A percentile compares a stretch with the other conserved stretches of the same genome.
Conservation (phyloP, 306 rosid genomes). For the Begonia loranthoides region DNA sequence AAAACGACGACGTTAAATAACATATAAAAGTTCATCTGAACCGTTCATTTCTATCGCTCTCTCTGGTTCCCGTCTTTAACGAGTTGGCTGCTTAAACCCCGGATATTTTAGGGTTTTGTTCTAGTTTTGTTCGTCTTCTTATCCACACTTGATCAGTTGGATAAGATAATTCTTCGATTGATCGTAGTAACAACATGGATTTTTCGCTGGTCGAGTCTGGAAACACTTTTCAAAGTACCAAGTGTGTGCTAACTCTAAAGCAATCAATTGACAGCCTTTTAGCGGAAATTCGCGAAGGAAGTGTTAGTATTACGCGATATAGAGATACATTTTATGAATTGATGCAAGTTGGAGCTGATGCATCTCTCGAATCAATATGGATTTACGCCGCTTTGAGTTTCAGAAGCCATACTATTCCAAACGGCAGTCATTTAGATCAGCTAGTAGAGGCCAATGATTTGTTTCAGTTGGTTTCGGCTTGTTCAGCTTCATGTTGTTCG, state of each 20-base stretch:
- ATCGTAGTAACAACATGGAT: slow-evolving; percentile 11
- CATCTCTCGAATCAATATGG: slow-evolving; percentile 66
- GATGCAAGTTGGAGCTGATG: slow-evolving; percentile 44
- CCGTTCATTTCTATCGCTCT: not conserved
- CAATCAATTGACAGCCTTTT: slow-evolving; percentile 31
- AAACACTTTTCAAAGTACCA: slow-evolving; percentile 19
- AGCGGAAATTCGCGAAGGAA: slow-evolving; percentile 25
- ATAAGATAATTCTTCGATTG: not conserved
- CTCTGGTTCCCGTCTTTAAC: too few species aligned
- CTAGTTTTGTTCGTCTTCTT: not conserved
- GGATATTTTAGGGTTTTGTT: not conserved
- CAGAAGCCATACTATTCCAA: slow-evolving; percentile 14
- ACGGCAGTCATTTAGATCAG: slow-evolving; percentile 42
- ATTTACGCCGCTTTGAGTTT: slow-evolving; percentile 43
- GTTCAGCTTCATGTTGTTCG: slow-evolving; percentile 33
- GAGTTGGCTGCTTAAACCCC: too few species aligned
- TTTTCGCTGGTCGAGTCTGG: slow-evolving; percentile 13
- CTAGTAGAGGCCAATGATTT: slow-evolving; percentile 28
- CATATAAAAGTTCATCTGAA: not conserved
- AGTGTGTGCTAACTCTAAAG: slow-evolving; percentile 28
- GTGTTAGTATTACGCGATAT: slow-evolving; percentile 16
- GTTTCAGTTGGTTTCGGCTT: slow-evolving; percentile 36
- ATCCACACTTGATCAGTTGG: not conserved
- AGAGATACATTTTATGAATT: slow-evolving; percentile 26
- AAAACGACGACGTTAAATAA: not conserved